phyloP scores from a whole-genome alignment of 148 eudicot genomes.

The Diospyros kaki region DNA sequence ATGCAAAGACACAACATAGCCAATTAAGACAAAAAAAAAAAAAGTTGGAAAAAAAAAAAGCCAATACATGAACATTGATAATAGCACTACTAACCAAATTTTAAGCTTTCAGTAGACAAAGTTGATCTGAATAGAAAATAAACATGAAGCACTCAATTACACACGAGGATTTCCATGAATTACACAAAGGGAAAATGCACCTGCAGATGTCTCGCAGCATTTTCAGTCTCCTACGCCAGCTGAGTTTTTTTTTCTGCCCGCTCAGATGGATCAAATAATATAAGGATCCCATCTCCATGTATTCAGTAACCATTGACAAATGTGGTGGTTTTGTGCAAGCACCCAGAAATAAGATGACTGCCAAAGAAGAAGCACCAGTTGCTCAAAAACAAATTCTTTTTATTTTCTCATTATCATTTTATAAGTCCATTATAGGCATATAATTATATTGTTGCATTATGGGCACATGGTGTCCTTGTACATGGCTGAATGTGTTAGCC shows the following conservation, averaged over 20 bases:
- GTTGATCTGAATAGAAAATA: not conserved
- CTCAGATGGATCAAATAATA: constrained; percentile 89
- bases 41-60: not conserved
- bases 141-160: not conserved
- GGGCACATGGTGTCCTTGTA: too few species aligned
- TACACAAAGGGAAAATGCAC: constrained; percentile 25
- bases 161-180: constrained; percentile 9
- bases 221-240: constrained; percentile 88
- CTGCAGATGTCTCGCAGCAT: constrained; percentile 99
- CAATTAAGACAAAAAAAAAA: too few species aligned
- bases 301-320: constrained; percentile 94
- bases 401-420: not conserved
- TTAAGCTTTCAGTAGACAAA: not conserved
- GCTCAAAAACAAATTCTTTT: not conserved
- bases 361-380: constrained; percentile 22
- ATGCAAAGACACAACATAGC: not conserved
- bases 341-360: constrained; percentile 96
- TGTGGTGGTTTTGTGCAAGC: constrained; percentile 96
- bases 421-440: too few species aligned
- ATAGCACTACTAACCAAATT: not conserved
- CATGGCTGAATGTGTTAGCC: too few species aligned
- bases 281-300: constrained; percentile 99
- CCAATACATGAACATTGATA: not conserved
- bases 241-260: constrained; percentile 94
- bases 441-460: too few species aligned